These are phyloP conservation scores for Paulownia fortunei DNA, from an alignment of 257 asterid species.

Conservation along the genomic window DNA sequence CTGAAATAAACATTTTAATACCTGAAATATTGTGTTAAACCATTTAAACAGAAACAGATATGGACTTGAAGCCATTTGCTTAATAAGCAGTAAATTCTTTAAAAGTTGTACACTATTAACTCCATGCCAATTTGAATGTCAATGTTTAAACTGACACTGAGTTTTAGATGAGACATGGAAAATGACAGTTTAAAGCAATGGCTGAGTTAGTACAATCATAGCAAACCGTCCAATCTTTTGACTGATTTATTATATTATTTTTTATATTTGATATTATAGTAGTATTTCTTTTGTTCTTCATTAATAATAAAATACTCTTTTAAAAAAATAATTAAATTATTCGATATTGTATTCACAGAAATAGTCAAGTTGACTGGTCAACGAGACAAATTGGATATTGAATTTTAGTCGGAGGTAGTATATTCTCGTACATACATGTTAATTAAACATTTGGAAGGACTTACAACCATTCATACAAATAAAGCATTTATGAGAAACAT, in stretches of 20 bases:
- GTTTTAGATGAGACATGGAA: slow-evolving; percentile 17
- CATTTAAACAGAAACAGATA: neutral
- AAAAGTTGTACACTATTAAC: neutral
- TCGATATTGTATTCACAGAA: neutral
- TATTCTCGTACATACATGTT: slow-evolving; percentile 7
- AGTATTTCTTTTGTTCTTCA: neutral
- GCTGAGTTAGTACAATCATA: slow-evolving; percentile 5
- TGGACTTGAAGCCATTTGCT: slow-evolving; percentile 14
- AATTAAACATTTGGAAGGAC: slow-evolving; percentile 15
- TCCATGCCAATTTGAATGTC: neutral
- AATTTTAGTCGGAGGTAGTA: slow-evolving; percentile 5
- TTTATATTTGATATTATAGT: neutral
- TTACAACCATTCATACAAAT: slow-evolving; percentile 26
- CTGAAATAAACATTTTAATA: neutral
- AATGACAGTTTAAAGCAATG: neutral
- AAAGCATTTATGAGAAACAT: slow-evolving; percentile 16
- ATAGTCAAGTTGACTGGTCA: neutral
- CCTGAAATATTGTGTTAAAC: slow-evolving; percentile 14
- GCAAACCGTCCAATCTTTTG: neutral
- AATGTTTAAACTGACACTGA: neutral
- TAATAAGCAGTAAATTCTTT: neutral
- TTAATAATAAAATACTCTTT: neutral
- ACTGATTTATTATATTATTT: slow-evolving; percentile 8
- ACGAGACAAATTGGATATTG: neutral
- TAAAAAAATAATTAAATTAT: neutral